These are phyloP conservation scores for Geotrichum reessii DNA, from an alignment of 1,139 yeast genomes.

Conservation along the genomic window DNA sequence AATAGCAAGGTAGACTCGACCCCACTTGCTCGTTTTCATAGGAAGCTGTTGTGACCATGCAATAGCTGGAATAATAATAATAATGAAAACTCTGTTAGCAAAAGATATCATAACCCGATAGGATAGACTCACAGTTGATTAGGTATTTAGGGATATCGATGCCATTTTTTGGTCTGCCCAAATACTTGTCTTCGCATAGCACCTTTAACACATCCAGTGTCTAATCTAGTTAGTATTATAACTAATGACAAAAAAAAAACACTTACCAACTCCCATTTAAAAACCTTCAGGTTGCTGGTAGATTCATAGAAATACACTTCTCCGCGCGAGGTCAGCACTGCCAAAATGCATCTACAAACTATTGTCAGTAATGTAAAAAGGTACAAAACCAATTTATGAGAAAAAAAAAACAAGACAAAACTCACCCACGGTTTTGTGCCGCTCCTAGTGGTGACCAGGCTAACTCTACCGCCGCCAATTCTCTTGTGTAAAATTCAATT, in stretches of 20 bases:
- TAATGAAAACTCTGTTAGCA: not conserved
- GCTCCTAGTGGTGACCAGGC: constrained; percentile 18
- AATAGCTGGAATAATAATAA: constrained; percentile 1
- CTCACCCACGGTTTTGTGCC: constrained; percentile 15
- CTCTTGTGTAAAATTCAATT: constrained; percentile 12
- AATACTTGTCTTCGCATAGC: constrained; percentile 1
- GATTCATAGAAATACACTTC: constrained; percentile 16
- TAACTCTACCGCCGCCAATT: constrained; percentile 10
- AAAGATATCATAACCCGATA: not conserved
- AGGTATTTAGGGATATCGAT: constrained; percentile 7
- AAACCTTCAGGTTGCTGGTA: constrained; percentile 3
- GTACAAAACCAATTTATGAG: not conserved
- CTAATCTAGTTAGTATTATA: not conserved
- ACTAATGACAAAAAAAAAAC: not conserved
- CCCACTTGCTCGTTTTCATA: constrained; percentile 12
- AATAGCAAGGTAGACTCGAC: constrained; percentile 9
- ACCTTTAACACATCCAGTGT: constrained; percentile 5
- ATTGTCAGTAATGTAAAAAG: not conserved
- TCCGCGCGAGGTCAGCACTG: constrained; percentile 15
- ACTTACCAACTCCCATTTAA: constrained; percentile 13
- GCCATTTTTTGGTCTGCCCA: constrained; percentile 12
- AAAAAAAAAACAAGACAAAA: not conserved
- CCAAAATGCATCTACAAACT: constrained; percentile 8
- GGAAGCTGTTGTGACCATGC: constrained; percentile 15
- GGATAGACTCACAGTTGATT: constrained; percentile 6